Evolutionary conservation across 2,329 filamentous ascomycete species (phyloP), one percentile per base, ranked within the genome.

Genomic region (Aspergillus latus): DNA sequence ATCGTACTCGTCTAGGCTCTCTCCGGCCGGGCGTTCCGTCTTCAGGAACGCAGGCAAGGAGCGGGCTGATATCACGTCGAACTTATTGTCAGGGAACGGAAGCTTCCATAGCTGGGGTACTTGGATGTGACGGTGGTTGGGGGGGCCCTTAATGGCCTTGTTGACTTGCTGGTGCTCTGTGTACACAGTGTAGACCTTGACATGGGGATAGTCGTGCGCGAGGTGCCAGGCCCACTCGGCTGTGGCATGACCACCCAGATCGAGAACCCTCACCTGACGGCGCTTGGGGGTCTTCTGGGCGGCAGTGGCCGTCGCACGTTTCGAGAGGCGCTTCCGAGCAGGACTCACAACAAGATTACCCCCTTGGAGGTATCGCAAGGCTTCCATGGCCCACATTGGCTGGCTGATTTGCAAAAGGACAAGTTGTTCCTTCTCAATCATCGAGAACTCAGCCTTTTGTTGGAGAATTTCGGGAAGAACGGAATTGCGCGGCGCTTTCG

Each of bases 151-250:
- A 63, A 94, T 85, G 66, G 89, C 89, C 58, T 83, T 84, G 72
- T 89, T 89, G 66, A 86, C 86, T 30, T 86, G 76, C 69, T 91
- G 88, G 37, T 85, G 83, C 73, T 89, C 88, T 61, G 88, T 90
- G 37, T 88, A 89, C 53, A 93, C 90, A 0, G 93, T 97, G 77
- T 92, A 95, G 52, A 97, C 85, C 71, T 90, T 92, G 55, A 89
- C 84, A 70, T 90, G 88, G 15, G 90, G 90, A 73, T 92, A 94
- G 71, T 93, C 88, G 48, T 89, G 81, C 0, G 94, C 92, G 56
- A 91, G 89, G 69, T 94, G 87, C 94, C 94, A 99, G 21, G 90
- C 93, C 94, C 94, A 99, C 73, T 96, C 92, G 69, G 91, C 93
- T 11, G 89, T 85, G 0, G 88, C 82, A 69, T 93, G 87, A 44